Percentiles rank a stretch among this genome's conserved stretches.
These are phyloP conservation scores for Trebouxia gelatinosa DNA, from an alignment of 163 green algal species.

Conservation along the genomic window DNA sequence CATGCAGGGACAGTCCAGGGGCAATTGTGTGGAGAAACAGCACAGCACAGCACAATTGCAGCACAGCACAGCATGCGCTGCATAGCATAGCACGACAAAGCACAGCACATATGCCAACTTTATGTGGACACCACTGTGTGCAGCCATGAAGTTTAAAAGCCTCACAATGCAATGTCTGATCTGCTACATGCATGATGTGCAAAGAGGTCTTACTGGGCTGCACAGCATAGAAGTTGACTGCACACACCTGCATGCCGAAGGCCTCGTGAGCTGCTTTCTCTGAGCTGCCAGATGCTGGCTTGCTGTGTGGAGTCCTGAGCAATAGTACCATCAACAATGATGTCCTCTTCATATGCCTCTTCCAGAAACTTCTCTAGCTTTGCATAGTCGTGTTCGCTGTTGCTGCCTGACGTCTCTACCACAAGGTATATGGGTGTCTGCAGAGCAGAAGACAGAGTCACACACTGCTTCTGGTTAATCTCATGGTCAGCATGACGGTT, in stretches of 20 bases:
- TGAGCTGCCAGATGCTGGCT: constrained; percentile 74
- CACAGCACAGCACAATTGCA: no score
- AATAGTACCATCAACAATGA: constrained; percentile 66
- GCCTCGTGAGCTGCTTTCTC: constrained; percentile 85
- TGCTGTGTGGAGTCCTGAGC: constrained; percentile 66
- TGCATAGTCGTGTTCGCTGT: constrained; percentile 72
- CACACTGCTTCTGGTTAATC: neutral
- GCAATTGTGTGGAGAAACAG: no score
- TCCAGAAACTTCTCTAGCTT: constrained; percentile 84
- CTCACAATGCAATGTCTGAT: no score
- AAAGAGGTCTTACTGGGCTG: no score
- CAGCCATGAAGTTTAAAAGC: no score
- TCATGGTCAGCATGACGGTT: no score
- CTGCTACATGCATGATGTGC: no score
- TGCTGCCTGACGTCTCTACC: constrained; percentile 88
- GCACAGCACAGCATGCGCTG: no score
- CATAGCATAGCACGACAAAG: no score
- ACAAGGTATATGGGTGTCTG: constrained; percentile 85
- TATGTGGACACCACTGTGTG: no score
- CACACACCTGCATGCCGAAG: constrained; percentile 62
- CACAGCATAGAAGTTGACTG: neutral
- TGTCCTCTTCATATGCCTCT: constrained; percentile 50
- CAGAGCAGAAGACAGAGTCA: neutral
- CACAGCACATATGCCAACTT: no score
- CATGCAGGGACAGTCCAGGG: no score